These are phyloP conservation scores for Mortierella hygrophila DNA, from an alignment of 192 early-diverging fungal genomes.

Conservation along the genomic window DNA sequence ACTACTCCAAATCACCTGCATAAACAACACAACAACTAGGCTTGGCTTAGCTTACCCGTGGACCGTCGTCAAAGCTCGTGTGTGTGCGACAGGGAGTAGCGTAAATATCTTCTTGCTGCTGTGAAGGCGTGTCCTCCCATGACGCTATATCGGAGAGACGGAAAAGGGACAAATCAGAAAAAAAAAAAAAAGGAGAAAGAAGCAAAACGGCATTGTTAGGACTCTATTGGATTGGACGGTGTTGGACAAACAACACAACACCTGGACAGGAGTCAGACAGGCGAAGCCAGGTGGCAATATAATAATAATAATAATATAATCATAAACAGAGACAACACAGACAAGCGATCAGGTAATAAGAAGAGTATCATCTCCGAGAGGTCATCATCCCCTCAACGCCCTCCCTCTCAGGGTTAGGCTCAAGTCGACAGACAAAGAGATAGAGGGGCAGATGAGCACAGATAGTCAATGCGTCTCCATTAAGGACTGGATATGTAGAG, in stretches of 20 bases:
- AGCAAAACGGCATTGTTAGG: conserved; percentile 3
- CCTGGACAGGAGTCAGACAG: neutral
- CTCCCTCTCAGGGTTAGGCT: neutral
- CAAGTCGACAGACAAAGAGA: neutral
- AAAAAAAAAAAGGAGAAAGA: neutral
- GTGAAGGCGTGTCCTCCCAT: conserved; percentile 42
- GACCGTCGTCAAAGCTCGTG: conserved; percentile 45
- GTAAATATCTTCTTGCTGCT: conserved; percentile 29
- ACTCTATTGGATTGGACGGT: neutral
- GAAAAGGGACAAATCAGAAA: neutral
- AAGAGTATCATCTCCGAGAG: conserved; percentile 1
- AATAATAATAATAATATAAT: neutral
- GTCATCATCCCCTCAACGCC: neutral
- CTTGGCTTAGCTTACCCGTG: conserved; percentile 32
- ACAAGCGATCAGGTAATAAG: neutral
- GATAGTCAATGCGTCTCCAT: neutral
- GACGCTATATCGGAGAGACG: conserved; percentile 22
- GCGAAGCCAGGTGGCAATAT: neutral
- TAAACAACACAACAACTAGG: neutral
- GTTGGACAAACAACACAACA: neutral
- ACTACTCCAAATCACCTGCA: neutral
- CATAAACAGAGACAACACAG: neutral
- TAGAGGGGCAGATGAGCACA: neutral
- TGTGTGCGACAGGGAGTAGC: conserved; percentile 47
- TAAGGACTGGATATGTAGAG: neutral